Evolutionary conservation across 495 filamentous ascomycete species (phyloP).

Genomic region (Lineolata rhizophorae): DNA sequence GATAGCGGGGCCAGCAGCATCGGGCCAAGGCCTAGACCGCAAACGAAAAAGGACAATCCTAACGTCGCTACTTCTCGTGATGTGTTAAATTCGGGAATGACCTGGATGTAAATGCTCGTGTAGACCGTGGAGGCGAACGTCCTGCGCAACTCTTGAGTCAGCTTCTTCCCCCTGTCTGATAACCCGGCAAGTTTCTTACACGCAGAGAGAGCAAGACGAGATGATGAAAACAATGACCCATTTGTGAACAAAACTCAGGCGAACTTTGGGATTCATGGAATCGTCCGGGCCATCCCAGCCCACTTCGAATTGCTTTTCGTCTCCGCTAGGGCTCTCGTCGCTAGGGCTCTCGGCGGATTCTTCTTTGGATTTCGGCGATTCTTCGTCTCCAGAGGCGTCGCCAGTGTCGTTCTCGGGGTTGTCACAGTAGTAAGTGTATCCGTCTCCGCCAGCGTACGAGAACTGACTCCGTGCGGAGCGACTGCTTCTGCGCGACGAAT

Average conservation of each 20-base stretch:
- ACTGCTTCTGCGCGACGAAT: no score
- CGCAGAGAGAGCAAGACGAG: conserved; percentile 51
- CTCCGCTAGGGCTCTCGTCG: neutral
- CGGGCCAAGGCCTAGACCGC: conserved; percentile 38
- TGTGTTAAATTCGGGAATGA: conserved; percentile 51
- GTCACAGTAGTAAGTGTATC: no score
- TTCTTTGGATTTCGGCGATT: no score
- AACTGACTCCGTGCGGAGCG: no score
- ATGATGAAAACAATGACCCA: conserved; percentile 65
- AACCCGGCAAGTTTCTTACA: conserved; percentile 33
- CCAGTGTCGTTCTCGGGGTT: no score
- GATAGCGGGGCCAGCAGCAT: conserved; percentile 5
- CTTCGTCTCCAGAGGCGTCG: no score
- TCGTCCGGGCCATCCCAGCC: conserved; percentile 51
- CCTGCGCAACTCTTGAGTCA: conserved; percentile 19
- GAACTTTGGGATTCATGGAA: conserved; percentile 47
- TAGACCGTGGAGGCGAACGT: conserved; percentile 83
- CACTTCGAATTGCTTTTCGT: conserved; percentile 31
- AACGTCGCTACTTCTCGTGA: conserved; percentile 52
- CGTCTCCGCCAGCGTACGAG: no score
- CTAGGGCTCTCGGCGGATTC: no score
- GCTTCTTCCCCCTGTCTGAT: neutral
- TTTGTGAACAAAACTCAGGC: conserved; percentile 33
- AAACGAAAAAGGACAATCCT: conserved; percentile 42
- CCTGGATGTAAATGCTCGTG: conserved; percentile 64